Percentiles rank a stretch among this genome's conserved stretches.
phyloP scores from a whole-genome alignment of 1,139 yeast genomes.

The Geotrichum cucujoidarum region DNA sequence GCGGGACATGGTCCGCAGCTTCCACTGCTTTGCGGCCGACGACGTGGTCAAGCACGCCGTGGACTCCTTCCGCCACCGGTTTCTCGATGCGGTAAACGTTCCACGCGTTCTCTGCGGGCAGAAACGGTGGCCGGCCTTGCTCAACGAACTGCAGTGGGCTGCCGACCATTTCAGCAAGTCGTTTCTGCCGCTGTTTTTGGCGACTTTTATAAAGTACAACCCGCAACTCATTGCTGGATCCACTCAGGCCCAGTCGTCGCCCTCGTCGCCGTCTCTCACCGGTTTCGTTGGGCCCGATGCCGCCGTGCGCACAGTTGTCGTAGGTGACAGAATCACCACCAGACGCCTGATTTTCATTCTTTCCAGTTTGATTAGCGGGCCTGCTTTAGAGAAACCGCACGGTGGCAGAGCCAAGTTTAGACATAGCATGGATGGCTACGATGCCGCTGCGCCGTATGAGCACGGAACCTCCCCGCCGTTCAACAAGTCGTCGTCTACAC shows the following conservation, averaged over 20 bases:
- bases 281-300: conserved; percentile 6
- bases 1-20: not conserved
- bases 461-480: not conserved
- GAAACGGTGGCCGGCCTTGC: conserved; percentile 28
- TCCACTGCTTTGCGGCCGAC: conserved; percentile 19
- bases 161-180: conserved; percentile 13
- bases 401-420: no score
- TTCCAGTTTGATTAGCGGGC: conserved; percentile 24
- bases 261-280: no score
- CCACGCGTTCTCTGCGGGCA: conserved; percentile 34
- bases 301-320: conserved; percentile 25
- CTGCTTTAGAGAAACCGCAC: not conserved
- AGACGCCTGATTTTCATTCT: conserved; percentile 28
- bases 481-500: not conserved
- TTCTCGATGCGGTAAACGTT: conserved; percentile 25
- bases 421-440: not conserved
- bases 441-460: not conserved
- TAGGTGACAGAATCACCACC: conserved; percentile 26
- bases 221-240: conserved; percentile 13
- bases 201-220: conserved; percentile 14
- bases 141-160: conserved; percentile 26
- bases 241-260: no score
- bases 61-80: conserved; percentile 25
- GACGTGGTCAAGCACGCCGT: conserved; percentile 22
- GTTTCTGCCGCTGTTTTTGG: conserved; percentile 1